A percentile compares a stretch with the other conserved stretches of the same genome.
Evolutionary conservation across 116 monocot genomes (phyloP).

Genomic region (Thalassia testudinum): DNA sequence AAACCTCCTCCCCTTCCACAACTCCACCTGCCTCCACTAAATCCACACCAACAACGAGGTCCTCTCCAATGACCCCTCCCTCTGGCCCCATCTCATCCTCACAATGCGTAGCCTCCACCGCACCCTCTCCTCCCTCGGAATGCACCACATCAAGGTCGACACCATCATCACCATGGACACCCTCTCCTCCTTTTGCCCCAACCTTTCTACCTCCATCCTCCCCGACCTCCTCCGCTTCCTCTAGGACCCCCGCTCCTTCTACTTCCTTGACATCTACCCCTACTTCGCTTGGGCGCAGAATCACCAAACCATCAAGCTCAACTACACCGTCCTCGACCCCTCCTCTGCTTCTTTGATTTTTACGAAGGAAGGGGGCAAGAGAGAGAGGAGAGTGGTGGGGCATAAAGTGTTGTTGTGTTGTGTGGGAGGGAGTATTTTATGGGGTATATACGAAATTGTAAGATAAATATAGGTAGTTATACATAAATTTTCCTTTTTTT

Average conservation of each 20-base stretch:
- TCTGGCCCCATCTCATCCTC: constrained; percentile 45
- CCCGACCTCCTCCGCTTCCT: constrained; percentile 39
- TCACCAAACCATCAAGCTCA: constrained; percentile 19
- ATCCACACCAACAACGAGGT: constrained; percentile 79
- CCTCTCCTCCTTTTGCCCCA: constrained; percentile 42
- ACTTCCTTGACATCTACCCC: constrained; percentile 57
- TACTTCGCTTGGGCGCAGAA: constrained; percentile 54
- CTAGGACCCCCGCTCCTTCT: constrained; percentile 26
- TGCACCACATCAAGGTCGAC: constrained; percentile 40
- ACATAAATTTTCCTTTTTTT: too few species aligned
- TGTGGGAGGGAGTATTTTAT: too few species aligned
- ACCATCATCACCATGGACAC: constrained; percentile 69
- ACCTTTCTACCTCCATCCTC: constrained; percentile 35
- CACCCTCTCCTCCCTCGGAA: constrained; percentile 9
- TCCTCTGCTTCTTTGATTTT: too few species aligned
- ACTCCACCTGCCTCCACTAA: constrained; percentile 25
- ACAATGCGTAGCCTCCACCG: constrained; percentile 38
- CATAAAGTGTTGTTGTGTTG: too few species aligned
- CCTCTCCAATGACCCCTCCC: constrained; percentile 30
- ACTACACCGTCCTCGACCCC: constrained; percentile 41
- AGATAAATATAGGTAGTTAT: too few species aligned
- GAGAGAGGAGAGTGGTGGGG: too few species aligned
- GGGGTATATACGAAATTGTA: too few species aligned
- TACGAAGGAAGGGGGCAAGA: too few species aligned
- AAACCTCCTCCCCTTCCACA: constrained; percentile 42